These are phyloP conservation scores for Plasmodium knowlesi DNA, from an alignment of 169 alveolate species.

Conservation along the genomic window DNA sequence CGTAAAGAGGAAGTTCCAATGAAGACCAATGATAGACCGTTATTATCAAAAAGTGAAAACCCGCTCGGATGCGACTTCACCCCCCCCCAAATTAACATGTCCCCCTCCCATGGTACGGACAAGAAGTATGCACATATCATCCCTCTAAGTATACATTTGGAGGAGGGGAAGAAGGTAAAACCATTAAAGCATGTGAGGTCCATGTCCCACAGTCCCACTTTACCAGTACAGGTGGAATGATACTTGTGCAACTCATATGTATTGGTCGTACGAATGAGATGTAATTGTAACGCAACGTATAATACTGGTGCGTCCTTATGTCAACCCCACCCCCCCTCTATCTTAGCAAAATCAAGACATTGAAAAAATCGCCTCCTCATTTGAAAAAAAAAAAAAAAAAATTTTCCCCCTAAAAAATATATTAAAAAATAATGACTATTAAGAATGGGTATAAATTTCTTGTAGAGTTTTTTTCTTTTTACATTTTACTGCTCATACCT, in stretches of 20 bases:
- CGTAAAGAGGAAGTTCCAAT: not conserved
- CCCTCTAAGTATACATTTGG: not conserved
- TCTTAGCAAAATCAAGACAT: not conserved
- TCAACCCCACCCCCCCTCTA: not conserved
- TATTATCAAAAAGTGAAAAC: not conserved
- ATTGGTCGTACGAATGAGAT: not conserved
- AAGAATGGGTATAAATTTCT: constrained; percentile 37
- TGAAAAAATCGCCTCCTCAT: not conserved
- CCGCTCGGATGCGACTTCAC: not conserved
- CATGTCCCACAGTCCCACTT: not conserved
- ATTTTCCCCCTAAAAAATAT: not conserved
- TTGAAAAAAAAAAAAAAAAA: not conserved
- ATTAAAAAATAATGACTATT: constrained; percentile 28
- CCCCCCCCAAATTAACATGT: not conserved
- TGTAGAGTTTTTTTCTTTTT: constrained; percentile 37
- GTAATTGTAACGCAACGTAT: not conserved
- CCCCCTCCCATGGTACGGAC: not conserved
- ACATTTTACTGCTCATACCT: not conserved
- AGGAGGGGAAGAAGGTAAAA: not conserved
- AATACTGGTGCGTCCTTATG: not conserved
- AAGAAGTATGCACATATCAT: not conserved
- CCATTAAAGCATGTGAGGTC: not conserved
- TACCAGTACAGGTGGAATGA: not conserved
- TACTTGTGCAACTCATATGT: not conserved
- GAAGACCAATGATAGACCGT: not conserved